Evolutionary conservation across 495 filamentous ascomycete species (phyloP).

Genomic region (Aspergillus saccharolyticus): DNA sequence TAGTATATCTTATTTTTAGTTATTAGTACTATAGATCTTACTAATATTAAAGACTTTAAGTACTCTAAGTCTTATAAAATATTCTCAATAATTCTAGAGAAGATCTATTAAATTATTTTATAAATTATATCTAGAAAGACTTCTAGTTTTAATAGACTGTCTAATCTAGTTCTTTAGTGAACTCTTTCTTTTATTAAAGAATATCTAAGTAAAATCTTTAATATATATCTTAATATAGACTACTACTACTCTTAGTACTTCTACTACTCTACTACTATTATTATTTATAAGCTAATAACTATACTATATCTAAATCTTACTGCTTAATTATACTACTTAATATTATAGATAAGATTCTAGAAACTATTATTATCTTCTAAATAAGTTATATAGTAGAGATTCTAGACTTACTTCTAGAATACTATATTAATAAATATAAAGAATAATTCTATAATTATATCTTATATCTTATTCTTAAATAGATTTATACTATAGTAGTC

Average conservation of each 20-base stretch:
- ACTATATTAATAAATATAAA: neutral
- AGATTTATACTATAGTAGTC: no score
- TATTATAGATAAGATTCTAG: neutral
- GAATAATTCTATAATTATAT: neutral
- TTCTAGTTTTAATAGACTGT: neutral
- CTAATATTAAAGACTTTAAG: neutral
- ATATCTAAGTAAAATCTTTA: neutral
- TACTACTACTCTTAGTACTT: neutral
- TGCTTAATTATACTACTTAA: neutral
- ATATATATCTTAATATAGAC: neutral
- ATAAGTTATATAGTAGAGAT: neutral
- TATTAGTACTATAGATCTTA: neutral
- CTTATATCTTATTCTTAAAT: no score
- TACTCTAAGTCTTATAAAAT: neutral
- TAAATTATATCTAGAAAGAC: neutral
- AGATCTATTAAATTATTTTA: no score
- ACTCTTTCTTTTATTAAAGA: no score
- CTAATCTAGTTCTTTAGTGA: constrained; percentile 1
- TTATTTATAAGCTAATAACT: neutral
- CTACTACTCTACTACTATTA: neutral
- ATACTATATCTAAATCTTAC: neutral
- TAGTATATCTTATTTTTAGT: neutral
- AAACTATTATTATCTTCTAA: neutral
- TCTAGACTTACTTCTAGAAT: neutral
- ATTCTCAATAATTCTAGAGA: neutral